Evolutionary conservation across 2,329 filamentous ascomycete species (phyloP).

Genomic region (Pyrenophora teres): DNA sequence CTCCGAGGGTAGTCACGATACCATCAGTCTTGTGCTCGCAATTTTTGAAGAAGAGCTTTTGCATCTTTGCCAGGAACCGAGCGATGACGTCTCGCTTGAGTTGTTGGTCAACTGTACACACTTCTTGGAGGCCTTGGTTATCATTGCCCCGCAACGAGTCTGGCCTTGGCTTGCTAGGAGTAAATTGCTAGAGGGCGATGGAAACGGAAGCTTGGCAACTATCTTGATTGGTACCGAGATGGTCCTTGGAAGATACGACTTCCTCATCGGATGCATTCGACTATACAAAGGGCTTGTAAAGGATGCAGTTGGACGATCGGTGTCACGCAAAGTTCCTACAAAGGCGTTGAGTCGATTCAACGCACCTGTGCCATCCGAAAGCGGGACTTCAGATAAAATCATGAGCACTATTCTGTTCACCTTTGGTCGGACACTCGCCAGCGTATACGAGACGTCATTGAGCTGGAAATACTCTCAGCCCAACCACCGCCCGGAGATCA

Average conservation of each 20-base stretch:
- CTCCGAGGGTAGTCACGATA: slow-evolving; percentile 65
- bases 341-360: slow-evolving; percentile 58
- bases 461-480: slow-evolving; percentile 81
- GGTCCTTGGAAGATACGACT: slow-evolving; percentile 73
- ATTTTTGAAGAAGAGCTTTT: slow-evolving; percentile 75
- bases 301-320: slow-evolving; percentile 71
- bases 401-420: slow-evolving; percentile 72
- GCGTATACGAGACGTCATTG: slow-evolving; percentile 82
- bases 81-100: slow-evolving; percentile 65
- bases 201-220: slow-evolving; percentile 74
- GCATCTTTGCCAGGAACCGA: slow-evolving; percentile 56
- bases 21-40: slow-evolving; percentile 80
- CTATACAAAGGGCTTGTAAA: slow-evolving; percentile 78
- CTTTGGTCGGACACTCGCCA: slow-evolving; percentile 75
- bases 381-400: slow-evolving; percentile 77
- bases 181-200: slow-evolving; percentile 75
- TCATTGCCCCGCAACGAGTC: slow-evolving; percentile 76
- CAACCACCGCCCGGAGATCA: slow-evolving; percentile 70
- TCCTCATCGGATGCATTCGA: slow-evolving; percentile 73
- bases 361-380: slow-evolving; percentile 58
- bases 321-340: slow-evolving; percentile 65
- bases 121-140: slow-evolving; percentile 75
- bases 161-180: slow-evolving; percentile 90
- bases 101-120: slow-evolving; percentile 77
- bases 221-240: slow-evolving; percentile 85